Conservation (phyloP, 2,329 filamentous ascomycete genomes). For the Diaporthe helianthi region DNA sequence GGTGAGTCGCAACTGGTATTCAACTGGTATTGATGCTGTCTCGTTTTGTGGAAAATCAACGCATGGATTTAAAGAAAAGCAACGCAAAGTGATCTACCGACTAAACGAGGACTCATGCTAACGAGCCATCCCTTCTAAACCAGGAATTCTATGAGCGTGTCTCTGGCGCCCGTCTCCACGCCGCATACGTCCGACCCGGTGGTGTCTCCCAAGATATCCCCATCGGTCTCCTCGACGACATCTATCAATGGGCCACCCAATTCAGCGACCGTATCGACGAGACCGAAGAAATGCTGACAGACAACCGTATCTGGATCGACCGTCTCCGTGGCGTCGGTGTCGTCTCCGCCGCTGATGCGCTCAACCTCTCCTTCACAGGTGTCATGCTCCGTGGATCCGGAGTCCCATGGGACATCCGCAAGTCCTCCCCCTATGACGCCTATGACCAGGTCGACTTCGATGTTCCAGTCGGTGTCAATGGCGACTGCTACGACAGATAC, state of each 20-base stretch:
- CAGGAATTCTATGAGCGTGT: conserved; percentile 99
- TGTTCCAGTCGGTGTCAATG: conserved; percentile 93
- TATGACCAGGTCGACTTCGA: conserved; percentile 99
- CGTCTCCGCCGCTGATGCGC: conserved; percentile 88
- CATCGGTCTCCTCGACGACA: conserved; percentile 92
- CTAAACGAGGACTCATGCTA: conserved; percentile 5
- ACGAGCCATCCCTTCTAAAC: conserved; percentile 22
- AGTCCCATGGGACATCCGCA: conserved; percentile 95
- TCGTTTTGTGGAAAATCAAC: conserved; percentile 25
- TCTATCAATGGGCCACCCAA: conserved; percentile 99
- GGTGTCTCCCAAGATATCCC: conserved; percentile 97
- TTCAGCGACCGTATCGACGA: conserved; percentile 98
- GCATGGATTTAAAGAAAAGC: background rate
- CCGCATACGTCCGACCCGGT: conserved; percentile 94
- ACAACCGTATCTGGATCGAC: conserved; percentile 99
- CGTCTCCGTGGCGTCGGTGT: conserved; percentile 91
- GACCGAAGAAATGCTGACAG: conserved; percentile 97
- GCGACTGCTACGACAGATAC: conserved; percentile 99
- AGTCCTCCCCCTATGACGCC: conserved; percentile 95
- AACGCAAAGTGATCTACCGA: background rate
- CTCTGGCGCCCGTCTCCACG: conserved; percentile 95
- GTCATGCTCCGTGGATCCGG: conserved; percentile 98
- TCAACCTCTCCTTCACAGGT: conserved; percentile 95
- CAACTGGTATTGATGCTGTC: conserved; percentile 22
- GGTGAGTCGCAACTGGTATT: conserved; percentile 68